Base-by-base conservation (phyloP, 495 filamentous ascomycete species). In the Penicillium parvum region DNA sequence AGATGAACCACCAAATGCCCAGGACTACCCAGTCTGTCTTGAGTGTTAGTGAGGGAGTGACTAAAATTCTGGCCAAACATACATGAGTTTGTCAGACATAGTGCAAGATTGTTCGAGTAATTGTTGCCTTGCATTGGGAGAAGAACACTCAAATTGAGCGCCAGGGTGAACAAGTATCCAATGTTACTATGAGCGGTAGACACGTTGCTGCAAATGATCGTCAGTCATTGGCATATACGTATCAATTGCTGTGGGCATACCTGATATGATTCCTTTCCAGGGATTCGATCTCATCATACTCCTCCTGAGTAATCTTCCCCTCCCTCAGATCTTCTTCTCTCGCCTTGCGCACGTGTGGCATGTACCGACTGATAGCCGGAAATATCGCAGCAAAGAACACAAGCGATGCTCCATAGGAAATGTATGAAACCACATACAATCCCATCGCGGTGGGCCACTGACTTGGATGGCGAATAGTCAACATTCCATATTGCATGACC, bases 141-240 rank as follows among this genome's bases (percentile, higher is more conserved):
- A 3, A 75, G 47, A 8, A 75, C 65, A 37, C 69, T 70, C 20
- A 75, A 49, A 26, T 73, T 75, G 32, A 75, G 52, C 6, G 66
- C 60, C 7, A 73, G 50, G 0, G 66, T 69, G 3, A 71, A 45
- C 19, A 75, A 37, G 41, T 75, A 75, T 32, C 71, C 71, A 32
- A 75, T 73, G 30, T 75, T 73, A 35, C 68, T 72, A 44, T 75
- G 71, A 2, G 69, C 71, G n/a, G 70, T 75, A 3, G 68, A 73
- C 5, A 71, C 60, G 20, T 68, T 71, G 45, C 68, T 72, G 35
- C 1, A 30, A 3, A 16, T 7, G 16, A 14, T 18, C 3, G 23
- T 37, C n/a, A 27, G 10, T 21, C 17, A 17, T 8, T 34, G n/a
- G n/a, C n/a, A 5, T 19, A 15, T 7, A 19, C 2, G 4, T 4